Base-by-base conservation (phyloP, 2,329 filamentous ascomycete genomes). In the Fusarium setosum region DNA sequence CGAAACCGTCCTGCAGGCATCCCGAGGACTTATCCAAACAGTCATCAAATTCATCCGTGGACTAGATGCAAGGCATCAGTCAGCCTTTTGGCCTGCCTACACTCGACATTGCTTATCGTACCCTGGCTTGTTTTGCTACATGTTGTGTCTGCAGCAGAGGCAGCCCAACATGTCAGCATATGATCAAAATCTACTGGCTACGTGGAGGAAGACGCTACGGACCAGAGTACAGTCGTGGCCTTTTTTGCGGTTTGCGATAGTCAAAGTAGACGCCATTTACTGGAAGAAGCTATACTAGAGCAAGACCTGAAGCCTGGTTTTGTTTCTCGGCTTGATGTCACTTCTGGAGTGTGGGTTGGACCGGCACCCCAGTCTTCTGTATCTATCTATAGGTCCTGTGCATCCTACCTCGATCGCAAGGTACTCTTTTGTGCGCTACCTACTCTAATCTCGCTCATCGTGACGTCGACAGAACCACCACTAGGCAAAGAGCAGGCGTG, bases 191-290 rank as follows among this genome's bases (percentile, higher is more conserved):
- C 42, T 20, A 29, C 24, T 18, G 13, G 41, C 41, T 31, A 45
- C 41, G 3, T 45, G 41, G 41, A 17, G 41, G 3, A 45, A 26
- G 41, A 45, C 41, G 5, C 18, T 45, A 7, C 12, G 67, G 3
- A 65, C 67, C 20, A 57, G 66, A 20, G 65, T 66, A 9, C 59
- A 59, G 20, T 62, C 66, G 6, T 71, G 68, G 68, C 64, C 66
- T 3, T 35, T 71, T 4, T 42, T 71, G 13, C 56, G 67, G 1
- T 69, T 71, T 37, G 67, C 50, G 1, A 63, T 68, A 11, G 67
- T 69, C 4, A 71, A 71, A 45, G 60, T 71, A 23, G 68, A 71
- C 51, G 68, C 68, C 2, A 50, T 71, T 4, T 69, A 63, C 40
- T 71, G 68, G 68, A 71, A 69, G 50, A 54, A 59, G 34, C 26